Evolutionary conservation across 805 yeast genomes (phyloP), one percentile per base, ranked within the genome.

Genomic region (Cyberlindnera subsufficiens): DNA sequence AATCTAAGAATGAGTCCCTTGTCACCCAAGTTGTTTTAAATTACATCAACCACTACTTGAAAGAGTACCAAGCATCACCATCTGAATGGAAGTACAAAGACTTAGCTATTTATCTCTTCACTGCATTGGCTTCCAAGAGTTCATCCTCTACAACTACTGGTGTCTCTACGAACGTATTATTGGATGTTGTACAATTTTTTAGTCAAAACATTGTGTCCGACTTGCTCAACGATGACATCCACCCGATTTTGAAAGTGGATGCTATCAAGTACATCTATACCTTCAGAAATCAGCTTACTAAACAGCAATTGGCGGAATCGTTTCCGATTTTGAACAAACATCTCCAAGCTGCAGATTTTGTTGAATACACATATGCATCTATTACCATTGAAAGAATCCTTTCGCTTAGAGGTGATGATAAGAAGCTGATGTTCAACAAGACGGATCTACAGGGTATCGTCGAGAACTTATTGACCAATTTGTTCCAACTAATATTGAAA

Each of bases 291-390:
- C 99, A 93, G 67, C 70, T 93, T 45, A 87, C 93, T 6, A 90
- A 89, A 58, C 83, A 76, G 8, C 97, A 91, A 60, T 68, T 93
- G 27, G 60, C 78, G 9, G 83, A 86, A 46, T 80, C 93, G 1
- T 72, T 93, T 62, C 96, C 96, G 14, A 67, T 87, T 34, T 67
- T 93, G 46, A 78, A 88, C 10, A 71, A 73, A 14, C 89, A 86
- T 59, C 75, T 95, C 52, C 66, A 71, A 41, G 75, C 82, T 30
- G 64, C 67, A 7, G 79, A 81, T 44, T 86, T 84, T 44, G 96
- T 89, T 30, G 95, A 91, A 17, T 87, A 86, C 63, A 90, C 99
- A 0, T 93, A 90, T 58, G 80, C 98, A 1, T 90, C 99, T 1
- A 83, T 93, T 44, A 89, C 98, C 2, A 79, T 91, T 47, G 99